Percentiles rank a stretch among this genome's conserved stretches.
phyloP scores from a whole-genome alignment of 2,329 filamentous ascomycete genomes.

The Akanthomyces lecanii region DNA sequence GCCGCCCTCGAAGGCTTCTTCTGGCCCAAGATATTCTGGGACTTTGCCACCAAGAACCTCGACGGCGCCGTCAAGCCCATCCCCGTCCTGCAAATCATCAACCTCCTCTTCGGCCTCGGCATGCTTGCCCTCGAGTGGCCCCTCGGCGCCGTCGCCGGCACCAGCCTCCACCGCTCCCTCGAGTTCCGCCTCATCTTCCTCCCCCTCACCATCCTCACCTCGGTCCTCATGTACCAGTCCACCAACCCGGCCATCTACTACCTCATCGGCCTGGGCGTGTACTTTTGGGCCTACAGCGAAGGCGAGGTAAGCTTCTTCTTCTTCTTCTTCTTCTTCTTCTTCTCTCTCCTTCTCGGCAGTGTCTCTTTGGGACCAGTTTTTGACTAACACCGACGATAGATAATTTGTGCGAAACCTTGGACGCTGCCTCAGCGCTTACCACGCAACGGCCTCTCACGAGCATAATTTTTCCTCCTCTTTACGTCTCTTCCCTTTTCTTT shows the following conservation, averaged over 20 bases:
- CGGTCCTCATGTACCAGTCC: constrained; percentile 81
- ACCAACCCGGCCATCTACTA: constrained; percentile 94
- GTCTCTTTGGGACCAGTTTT: too few relatives aligned
- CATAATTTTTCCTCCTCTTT: constrained; percentile 5
- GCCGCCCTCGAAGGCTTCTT: constrained; percentile 86
- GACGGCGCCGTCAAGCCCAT: constrained; percentile 80
- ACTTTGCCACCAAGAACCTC: constrained; percentile 88
- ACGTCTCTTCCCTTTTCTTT: background rate
- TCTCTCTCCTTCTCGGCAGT: constrained; percentile 17
- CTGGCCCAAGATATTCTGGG: constrained; percentile 99
- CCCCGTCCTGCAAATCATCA: constrained; percentile 86
- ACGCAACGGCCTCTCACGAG: constrained; percentile 21
- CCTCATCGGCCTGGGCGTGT: constrained; percentile 75
- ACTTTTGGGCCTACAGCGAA: constrained; percentile 97
- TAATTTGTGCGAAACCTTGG: constrained; percentile 67
- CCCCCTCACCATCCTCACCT: constrained; percentile 70
- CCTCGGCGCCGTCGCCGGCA: constrained; percentile 69
- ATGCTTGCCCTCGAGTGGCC: constrained; percentile 92
- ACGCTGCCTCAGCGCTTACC: constrained; percentile 56
- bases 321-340: background rate
- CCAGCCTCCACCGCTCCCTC: constrained; percentile 77
- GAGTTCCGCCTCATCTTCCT: constrained; percentile 79
- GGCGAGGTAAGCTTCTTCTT: constrained; percentile 68
- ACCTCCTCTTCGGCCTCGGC: constrained; percentile 73
- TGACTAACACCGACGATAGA: constrained; percentile 37